Base-by-base conservation (phyloP, 176 grass and related monocot species). In the Lolium perenne region DNA sequence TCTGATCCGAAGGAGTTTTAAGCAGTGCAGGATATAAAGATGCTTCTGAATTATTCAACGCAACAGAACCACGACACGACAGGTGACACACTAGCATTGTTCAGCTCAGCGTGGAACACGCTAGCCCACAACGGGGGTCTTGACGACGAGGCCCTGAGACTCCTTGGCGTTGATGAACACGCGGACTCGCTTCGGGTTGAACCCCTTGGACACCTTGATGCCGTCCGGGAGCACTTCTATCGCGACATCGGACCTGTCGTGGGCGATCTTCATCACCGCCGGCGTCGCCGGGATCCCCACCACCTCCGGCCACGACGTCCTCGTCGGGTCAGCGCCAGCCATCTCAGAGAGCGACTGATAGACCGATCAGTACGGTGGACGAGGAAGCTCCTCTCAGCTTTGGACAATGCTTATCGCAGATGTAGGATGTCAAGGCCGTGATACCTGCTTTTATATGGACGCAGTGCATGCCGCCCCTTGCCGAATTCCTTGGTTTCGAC, bases 231-330 rank as follows among this genome's bases (percentile, higher is more conserved):
- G 72, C 3, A 75, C 72, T 23, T 75, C 72, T 7, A 75, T 16
- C 5, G 72, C 22, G 7, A 75, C 72, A 47, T 75, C 47, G 47
- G 47, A 75, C 23, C 72, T 29, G 47, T 75, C 72, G 47, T 75
- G 72, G 14, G 48, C 49, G 47, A 75, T 75, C 72, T 75, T 75
- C 72, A 75, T 75, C 72, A 75, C 72, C 47, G 72, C 72, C 47
- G 72, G 72, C 47, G 72, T 53, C 72, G 72, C 72, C 72, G 72
- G 72, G 47, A 75, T 75, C 22, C 72, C 72, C 47, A 75, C 72
- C 47, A 75, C 72, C 72, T 75, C 72, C 47, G 72, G 72, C 72
- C 72, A 75, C 14, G 72, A 75, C 47, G 72, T 75, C 47, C 72
- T 75, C 22, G 13, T 75, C 13, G 72, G 72, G 72, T 75, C 72